A percentile compares a stretch with the other conserved stretches of the same genome.
Evolutionary conservation across 768 basidiomycete genomes (phyloP).

Genomic region (Tylopilus plumbeoviolaceoides): DNA sequence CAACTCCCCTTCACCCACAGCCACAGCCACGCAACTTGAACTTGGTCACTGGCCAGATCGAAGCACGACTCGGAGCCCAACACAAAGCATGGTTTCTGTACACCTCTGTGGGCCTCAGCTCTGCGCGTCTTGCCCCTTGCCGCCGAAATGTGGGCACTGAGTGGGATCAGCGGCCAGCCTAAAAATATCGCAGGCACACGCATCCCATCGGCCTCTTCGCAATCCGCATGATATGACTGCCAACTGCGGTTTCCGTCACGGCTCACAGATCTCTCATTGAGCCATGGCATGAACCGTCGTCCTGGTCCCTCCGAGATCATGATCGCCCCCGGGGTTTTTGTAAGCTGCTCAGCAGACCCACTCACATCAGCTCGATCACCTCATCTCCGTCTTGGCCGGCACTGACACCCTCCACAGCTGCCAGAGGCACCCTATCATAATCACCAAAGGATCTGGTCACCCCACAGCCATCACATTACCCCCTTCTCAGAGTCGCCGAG

Average conservation of each 20-base stretch:
- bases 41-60: too few species aligned
- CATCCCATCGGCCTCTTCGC: too few species aligned
- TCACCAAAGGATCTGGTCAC: too few species aligned
- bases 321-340: neutral
- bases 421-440: slow-evolving; percentile 66
- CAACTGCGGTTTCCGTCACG: neutral
- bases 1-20: neutral
- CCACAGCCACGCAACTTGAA: neutral
- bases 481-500: too few species aligned
- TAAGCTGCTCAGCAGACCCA: too few species aligned
- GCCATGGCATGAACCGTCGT: neutral
- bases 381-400: slow-evolving; percentile 7
- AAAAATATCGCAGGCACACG: too few species aligned
- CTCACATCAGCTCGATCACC: slow-evolving; percentile 39
- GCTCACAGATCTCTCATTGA: neutral
- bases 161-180: neutral
- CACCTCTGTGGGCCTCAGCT: neutral
- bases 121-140: neutral
- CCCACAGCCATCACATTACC: too few species aligned
- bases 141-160: neutral
- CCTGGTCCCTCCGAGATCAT: neutral
- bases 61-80: neutral
- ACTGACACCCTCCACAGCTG: slow-evolving; percentile 38
- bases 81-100: neutral
- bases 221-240: too few species aligned